A percentile compares a stretch with the other conserved stretches of the same genome.
Evolutionary conservation across 306 rosid species (phyloP).

Genomic region (Gillenia trifoliata): DNA sequence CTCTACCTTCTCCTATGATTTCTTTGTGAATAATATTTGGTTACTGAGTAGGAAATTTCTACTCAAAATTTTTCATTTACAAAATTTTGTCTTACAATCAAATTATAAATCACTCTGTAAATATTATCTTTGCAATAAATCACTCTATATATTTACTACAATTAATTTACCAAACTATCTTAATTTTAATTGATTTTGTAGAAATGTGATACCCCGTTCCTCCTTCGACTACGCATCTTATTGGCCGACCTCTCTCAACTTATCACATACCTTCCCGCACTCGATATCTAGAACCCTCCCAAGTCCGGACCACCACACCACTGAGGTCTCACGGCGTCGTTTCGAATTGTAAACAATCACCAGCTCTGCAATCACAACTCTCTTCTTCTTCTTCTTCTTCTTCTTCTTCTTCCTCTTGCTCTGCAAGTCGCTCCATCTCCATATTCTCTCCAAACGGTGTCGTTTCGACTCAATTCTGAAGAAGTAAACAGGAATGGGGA

Average conservation of each 20-base stretch:
- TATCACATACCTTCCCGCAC: background rate
- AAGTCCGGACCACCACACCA: background rate
- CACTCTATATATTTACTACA: too few relatives aligned
- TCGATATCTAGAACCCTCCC: background rate
- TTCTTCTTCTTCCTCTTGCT: background rate
- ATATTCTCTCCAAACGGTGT: background rate
- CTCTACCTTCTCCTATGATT: too few relatives aligned
- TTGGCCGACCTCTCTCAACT: background rate
- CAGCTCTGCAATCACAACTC: background rate
- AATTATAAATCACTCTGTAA: too few relatives aligned
- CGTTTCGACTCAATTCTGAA: background rate
- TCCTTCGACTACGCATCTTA: background rate
- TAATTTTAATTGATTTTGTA: too few relatives aligned
- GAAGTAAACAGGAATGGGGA: slow-evolving; percentile 48
- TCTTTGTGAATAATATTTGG: too few relatives aligned
- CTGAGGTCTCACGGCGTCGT: background rate
- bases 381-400: too few relatives aligned
- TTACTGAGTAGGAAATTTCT: too few relatives aligned
- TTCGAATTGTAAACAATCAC: background rate
- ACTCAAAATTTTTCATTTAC: too few relatives aligned
- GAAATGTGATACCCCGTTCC: too few relatives aligned
- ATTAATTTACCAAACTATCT: too few relatives aligned
- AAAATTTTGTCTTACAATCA: too few relatives aligned
- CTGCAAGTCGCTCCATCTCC: background rate
- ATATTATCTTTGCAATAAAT: too few relatives aligned